phyloP scores from a whole-genome alignment of 1,139 yeast genomes.

The Meyerozyma elateridarum region DNA sequence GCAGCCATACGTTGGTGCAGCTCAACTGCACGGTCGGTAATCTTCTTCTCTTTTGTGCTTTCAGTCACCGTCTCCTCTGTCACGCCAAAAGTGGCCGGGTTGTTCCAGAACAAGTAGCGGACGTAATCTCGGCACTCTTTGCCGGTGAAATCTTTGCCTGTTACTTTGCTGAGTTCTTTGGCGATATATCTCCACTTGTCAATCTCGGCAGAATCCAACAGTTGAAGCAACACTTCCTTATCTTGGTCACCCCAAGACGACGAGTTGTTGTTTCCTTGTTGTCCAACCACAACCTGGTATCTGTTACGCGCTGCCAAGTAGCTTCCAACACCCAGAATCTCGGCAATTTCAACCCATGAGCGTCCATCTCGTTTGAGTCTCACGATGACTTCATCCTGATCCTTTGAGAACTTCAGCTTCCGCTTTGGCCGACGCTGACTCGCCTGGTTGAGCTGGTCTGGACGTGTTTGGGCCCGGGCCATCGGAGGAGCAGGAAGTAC shows the following conservation, averaged over 20 bases:
- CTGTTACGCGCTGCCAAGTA: slow-evolving; percentile 73
- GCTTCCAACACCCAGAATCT: slow-evolving; percentile 59
- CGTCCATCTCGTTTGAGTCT: slow-evolving; percentile 58
- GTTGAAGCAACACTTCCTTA: slow-evolving; percentile 42
- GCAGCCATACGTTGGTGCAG: too few relatives aligned
- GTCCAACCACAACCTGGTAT: slow-evolving; percentile 78
- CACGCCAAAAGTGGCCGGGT: slow-evolving; percentile 58
- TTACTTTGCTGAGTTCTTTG: slow-evolving; percentile 54
- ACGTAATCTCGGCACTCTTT: slow-evolving; percentile 54
- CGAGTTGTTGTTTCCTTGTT: slow-evolving; percentile 70
- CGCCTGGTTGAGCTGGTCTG: slow-evolving; percentile 22
- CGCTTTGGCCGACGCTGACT: slow-evolving; percentile 51
- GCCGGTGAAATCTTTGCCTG: slow-evolving; percentile 51
- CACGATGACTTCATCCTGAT: slow-evolving; percentile 65
- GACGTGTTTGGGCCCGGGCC: slow-evolving; percentile 27
- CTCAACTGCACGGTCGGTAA: slow-evolving; percentile 34
- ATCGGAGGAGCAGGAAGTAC: slow-evolving; percentile 39
- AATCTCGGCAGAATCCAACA: slow-evolving; percentile 64
- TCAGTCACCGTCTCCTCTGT: slow-evolving; percentile 39
- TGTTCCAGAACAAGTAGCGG: slow-evolving; percentile 47
- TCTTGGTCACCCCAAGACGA: slow-evolving; percentile 63
- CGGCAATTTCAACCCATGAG: slow-evolving; percentile 74
- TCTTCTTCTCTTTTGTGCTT: slow-evolving; percentile 33
- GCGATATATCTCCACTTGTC: slow-evolving; percentile 69
- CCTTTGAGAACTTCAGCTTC: slow-evolving; percentile 61